phyloP scores from a whole-genome alignment of 805 yeast genomes.

The Metschnikowia picachoensis region DNA sequence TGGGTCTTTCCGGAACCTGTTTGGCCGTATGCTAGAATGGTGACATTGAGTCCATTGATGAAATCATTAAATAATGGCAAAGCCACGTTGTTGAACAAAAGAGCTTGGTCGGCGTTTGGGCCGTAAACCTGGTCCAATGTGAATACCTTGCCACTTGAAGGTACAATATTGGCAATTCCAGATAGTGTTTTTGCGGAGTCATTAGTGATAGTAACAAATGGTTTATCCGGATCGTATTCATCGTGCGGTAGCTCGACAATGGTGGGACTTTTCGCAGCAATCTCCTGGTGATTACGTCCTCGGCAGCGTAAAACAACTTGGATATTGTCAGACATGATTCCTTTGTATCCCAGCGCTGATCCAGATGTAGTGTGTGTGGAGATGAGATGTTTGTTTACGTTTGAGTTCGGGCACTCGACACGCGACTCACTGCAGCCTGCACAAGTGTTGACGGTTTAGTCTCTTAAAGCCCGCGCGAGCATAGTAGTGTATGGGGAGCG shows the following conservation, averaged over 20 bases:
- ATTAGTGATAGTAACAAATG: slow-evolving; percentile 20
- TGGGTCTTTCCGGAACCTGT: slow-evolving; percentile 89
- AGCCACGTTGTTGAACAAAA: slow-evolving; percentile 65
- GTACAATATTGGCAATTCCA: slow-evolving; percentile 12
- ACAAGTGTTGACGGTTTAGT: no score
- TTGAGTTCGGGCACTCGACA: no score
- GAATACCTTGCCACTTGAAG: slow-evolving; percentile 34
- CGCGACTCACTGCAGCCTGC: no score
- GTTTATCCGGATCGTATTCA: slow-evolving; percentile 17
- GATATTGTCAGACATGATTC: slow-evolving; percentile 30
- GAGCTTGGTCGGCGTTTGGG: slow-evolving; percentile 69
- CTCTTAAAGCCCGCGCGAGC: no score
- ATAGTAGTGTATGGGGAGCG: no score
- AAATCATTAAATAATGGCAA: slow-evolving; percentile 70
- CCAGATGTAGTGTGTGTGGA: no score
- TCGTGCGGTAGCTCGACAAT: slow-evolving; percentile 46
- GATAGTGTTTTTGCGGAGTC: slow-evolving; percentile 20
- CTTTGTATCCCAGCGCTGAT: no score
- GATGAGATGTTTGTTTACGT: no score
- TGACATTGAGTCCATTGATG: slow-evolving; percentile 58
- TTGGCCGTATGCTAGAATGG: slow-evolving; percentile 76
- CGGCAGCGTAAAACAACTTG: slow-evolving; percentile 56
- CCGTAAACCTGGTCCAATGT: slow-evolving; percentile 80
- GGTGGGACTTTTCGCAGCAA: slow-evolving; percentile 41
- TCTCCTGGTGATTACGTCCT: slow-evolving; percentile 44